Conservation (phyloP, 495 filamentous ascomycete species). For the Penicillium macrosclerotiorum region DNA sequence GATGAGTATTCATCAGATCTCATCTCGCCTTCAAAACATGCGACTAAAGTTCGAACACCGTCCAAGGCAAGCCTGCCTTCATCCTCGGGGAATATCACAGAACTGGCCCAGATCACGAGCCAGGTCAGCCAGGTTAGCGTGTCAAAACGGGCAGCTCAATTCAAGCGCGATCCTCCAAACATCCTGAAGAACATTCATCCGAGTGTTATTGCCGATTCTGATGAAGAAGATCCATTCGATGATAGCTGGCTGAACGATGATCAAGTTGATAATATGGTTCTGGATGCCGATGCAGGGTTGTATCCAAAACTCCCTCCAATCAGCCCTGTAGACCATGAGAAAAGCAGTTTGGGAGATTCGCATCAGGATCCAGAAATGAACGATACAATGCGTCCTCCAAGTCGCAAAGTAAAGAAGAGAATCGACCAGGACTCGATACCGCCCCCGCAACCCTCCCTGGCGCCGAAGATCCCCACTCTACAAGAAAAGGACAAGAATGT, state of each 20-base stretch:
- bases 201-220: conserved; percentile 44
- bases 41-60: conserved; percentile 22
- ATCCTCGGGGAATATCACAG: not conserved
- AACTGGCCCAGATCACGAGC: not conserved
- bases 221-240: conserved; percentile 35
- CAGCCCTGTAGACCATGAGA: conserved; percentile 12
- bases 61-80: conserved; percentile 8
- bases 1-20: conserved; percentile 59
- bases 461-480: conserved; percentile 19
- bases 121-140: not conserved
- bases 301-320: conserved; percentile 33
- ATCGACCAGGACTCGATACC: not conserved
- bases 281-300: conserved; percentile 20
- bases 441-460: conserved; percentile 13
- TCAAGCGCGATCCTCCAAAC: conserved; percentile 2
- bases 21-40: conserved; percentile 29
- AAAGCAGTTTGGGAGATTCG: not conserved
- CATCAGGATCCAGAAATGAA: conserved; percentile 7
- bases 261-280: conserved; percentile 25
- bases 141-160: conserved; percentile 2
- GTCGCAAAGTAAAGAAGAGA: conserved; percentile 9
- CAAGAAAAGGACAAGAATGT: conserved; percentile 26
- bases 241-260: conserved; percentile 22
- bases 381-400: conserved; percentile 3
- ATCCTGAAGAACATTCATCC: conserved; percentile 12